Evolutionary conservation across 140 eudicot genomes (phyloP), one percentile per base, ranked within the genome.

Genomic region (Stevia rebaudiana): DNA sequence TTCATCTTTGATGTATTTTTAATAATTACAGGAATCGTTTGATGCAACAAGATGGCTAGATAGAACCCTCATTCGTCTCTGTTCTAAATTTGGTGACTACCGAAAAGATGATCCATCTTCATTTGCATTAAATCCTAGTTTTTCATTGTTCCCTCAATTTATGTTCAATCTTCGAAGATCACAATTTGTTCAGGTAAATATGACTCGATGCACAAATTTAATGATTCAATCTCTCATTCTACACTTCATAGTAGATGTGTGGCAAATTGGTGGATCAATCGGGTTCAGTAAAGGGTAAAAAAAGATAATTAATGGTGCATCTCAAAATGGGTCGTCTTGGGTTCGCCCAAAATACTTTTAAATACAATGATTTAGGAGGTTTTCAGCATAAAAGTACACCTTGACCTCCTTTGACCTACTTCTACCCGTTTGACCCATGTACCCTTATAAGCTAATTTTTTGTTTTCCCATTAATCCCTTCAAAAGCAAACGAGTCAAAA

Each of bases 31-130:
- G 98, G 98, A 92, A 67, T 78, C 87, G 16, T 92, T 92, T 65
- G 98, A 88, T 84, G 89, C 98, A 48, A 92, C 98, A 58, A 80
- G 96, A 74, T 92, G 98, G 98, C 71, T 92, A 75, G 98, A 92
- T 79, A 72, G 98, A 70, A 92, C 74, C 75, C 85, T 92, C 28
- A 92, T 92, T 43, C 96, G 96, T 16, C 85, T 92, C 21, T 92
- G 98, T 66, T 76, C 98, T 22, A 92, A 88, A 61, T 92, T 92
- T 54, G 98, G 98, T 42, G 98, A 88, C 69, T 92, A 92, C 65
- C 81, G 90, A 53, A 92, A 92, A 79, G 98, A 92, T 52, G 98
- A 88, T 65, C 98, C 95, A 37, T n/a, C 95, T 17, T 88, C 98
- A 5, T 88, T 92, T 57, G 91, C 95, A 5, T 77, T 92, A 53